These are phyloP conservation scores for Phytopythium montanum DNA, from an alignment of 352 stramenopile genomes.

Conservation along the genomic window DNA sequence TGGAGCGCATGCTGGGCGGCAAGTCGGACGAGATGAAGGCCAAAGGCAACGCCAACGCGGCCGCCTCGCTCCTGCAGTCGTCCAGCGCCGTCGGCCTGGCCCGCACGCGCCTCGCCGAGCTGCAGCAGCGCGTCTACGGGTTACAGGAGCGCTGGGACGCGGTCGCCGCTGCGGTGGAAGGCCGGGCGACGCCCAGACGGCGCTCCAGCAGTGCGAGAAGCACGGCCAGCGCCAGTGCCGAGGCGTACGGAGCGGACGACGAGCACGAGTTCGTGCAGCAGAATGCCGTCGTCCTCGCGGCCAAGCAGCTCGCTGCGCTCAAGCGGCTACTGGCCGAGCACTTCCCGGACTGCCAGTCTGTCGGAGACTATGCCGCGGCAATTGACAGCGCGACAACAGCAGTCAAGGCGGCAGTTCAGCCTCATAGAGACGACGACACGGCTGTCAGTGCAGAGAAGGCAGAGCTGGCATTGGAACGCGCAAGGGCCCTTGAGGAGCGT, in stretches of 20 bases:
- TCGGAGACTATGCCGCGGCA: background rate
- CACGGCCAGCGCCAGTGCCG: background rate
- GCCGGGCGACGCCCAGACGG: background rate
- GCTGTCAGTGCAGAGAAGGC: constrained; percentile 7
- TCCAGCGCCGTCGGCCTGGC: constrained; percentile 36
- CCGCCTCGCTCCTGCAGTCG: constrained; percentile 49
- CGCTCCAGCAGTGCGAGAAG: constrained; percentile 8
- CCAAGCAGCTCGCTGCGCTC: constrained; percentile 20
- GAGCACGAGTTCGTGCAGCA: constrained; percentile 8
- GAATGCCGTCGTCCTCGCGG: constrained; percentile 10
- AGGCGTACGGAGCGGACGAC: constrained; percentile 3
- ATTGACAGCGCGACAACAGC: background rate
- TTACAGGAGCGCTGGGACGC: constrained; percentile 30
- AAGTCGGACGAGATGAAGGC: constrained; percentile 76
- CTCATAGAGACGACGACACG: background rate
- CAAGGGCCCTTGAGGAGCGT: constrained; percentile 9
- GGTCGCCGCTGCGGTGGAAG: constrained; percentile 6
- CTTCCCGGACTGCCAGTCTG: constrained; percentile 11
- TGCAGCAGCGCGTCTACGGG: constrained; percentile 46
- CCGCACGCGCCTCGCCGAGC: constrained; percentile 28
- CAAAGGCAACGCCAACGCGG: constrained; percentile 61
- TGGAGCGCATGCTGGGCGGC: constrained; percentile 58
- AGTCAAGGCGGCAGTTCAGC: background rate
- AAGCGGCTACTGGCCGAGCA: constrained; percentile 10
- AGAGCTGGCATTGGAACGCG: constrained; percentile 12